Evolutionary conservation across 169 alveolate genomes (phyloP).

Genomic region (Amoebophrya sp.): DNA sequence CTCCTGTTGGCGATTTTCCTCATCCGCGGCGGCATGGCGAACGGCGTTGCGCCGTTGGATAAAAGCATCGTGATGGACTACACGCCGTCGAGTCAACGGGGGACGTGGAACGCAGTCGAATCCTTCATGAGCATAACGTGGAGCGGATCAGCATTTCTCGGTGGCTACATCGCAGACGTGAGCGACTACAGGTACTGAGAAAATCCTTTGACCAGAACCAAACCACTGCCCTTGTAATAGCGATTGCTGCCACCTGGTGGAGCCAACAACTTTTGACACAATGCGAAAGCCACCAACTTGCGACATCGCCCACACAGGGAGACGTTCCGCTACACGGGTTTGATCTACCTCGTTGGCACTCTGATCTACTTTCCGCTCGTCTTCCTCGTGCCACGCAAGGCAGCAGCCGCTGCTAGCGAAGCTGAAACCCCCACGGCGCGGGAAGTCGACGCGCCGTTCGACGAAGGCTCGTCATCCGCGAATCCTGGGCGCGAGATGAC

Average conservation of each 20-base stretch:
- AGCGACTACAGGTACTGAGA: slow-evolving; percentile 24
- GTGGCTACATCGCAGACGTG: slow-evolving; percentile 33
- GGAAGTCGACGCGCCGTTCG: too few relatives aligned
- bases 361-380: slow-evolving; percentile 26
- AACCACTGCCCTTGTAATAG: neutral
- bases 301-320: slow-evolving; percentile 14
- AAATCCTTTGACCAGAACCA: neutral
- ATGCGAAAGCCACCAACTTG: too few relatives aligned
- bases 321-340: slow-evolving; percentile 33
- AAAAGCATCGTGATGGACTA: slow-evolving; percentile 40
- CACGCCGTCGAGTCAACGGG: slow-evolving; percentile 31
- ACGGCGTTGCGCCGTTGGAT: slow-evolving; percentile 29
- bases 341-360: slow-evolving; percentile 25
- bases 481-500: too few relatives aligned
- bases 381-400: slow-evolving; percentile 23
- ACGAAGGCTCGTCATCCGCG: too few relatives aligned
- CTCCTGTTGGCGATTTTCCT: slow-evolving; percentile 22
- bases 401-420: slow-evolving; percentile 10
- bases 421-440: too few relatives aligned
- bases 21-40: slow-evolving; percentile 36
- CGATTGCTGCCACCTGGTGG: too few relatives aligned
- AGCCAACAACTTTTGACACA: neutral
- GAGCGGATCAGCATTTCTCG: slow-evolving; percentile 40
- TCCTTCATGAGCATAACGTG: slow-evolving; percentile 36
- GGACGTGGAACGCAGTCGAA: slow-evolving; percentile 38